phyloP scores from a whole-genome alignment of 2,329 filamentous ascomycete species.

The Colletotrichum sp. region DNA sequence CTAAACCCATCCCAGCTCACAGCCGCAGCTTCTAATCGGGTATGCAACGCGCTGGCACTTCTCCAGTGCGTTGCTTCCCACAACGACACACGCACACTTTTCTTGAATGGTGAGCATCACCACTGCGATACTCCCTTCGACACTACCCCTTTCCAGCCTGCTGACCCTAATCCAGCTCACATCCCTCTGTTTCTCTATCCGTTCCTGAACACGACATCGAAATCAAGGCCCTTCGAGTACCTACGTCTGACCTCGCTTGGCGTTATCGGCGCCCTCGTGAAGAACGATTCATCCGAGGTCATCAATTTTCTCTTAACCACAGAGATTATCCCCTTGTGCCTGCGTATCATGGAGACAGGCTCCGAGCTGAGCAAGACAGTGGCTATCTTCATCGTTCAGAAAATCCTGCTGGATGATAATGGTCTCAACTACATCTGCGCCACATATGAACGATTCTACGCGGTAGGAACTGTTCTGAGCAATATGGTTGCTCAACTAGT shows the following conservation, averaged over 20 bases:
- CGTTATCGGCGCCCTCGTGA: constrained; percentile 95
- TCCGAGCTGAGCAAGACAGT: constrained; percentile 99
- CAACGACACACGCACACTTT: constrained; percentile 92
- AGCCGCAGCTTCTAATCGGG: constrained; percentile 94
- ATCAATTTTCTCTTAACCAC: constrained; percentile 99
- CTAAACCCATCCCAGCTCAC: constrained; percentile 97
- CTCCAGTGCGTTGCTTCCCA: constrained; percentile 97
- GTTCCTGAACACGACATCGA: constrained; percentile 98
- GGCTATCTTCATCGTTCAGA: constrained; percentile 99
- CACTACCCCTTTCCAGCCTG: neutral
- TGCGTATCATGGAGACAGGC: constrained; percentile 98
- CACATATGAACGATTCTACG: constrained; percentile 98
- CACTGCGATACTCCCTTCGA: neutral
- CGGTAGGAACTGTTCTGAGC: constrained; percentile 94
- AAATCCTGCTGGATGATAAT: constrained; percentile 96
- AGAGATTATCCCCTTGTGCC: constrained; percentile 96
- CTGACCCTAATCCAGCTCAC: constrained; percentile 67
- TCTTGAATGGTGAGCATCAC: constrained; percentile 77
- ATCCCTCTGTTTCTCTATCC: constrained; percentile 98
- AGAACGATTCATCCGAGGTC: constrained; percentile 98
- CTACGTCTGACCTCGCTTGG: constrained; percentile 93
- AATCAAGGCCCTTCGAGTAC: constrained; percentile 97
- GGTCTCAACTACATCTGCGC: constrained; percentile 98
- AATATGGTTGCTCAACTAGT: constrained; percentile 99
- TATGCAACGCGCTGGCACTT: constrained; percentile 95